Conservation (phyloP, 2,329 filamentous ascomycete genomes). For the Exophiala mesophila region DNA sequence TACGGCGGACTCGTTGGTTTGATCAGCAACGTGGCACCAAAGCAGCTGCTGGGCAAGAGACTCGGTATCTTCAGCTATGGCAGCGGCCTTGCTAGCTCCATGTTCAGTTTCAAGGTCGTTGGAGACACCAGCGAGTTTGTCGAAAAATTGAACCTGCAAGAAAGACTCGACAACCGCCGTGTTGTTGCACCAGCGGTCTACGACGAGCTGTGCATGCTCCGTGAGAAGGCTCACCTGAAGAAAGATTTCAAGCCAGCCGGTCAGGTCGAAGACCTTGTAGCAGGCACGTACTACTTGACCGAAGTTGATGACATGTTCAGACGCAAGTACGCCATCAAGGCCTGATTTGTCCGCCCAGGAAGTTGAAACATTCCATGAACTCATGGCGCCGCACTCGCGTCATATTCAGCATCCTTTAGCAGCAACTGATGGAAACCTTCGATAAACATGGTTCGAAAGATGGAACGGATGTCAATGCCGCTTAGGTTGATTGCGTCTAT, state of each 20-base stretch:
- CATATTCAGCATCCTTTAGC: too few relatives aligned
- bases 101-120: constrained; percentile 62
- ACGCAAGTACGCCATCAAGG: constrained; percentile 71
- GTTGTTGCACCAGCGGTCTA: constrained; percentile 67
- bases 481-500: too few relatives aligned
- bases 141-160: constrained; percentile 65
- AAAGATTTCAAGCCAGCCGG: constrained; percentile 71
- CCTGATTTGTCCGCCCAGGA: constrained; percentile 48
- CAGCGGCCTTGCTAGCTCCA: constrained; percentile 69
- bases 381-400: too few relatives aligned
- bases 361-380: too few relatives aligned
- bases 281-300: constrained; percentile 72
- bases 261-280: constrained; percentile 58
- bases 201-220: constrained; percentile 73
- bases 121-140: constrained; percentile 65
- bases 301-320: constrained; percentile 83
- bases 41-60: constrained; percentile 64
- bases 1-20: constrained; percentile 56
- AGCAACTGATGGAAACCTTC: too few relatives aligned
- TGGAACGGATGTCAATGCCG: too few relatives aligned
- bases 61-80: constrained; percentile 75
- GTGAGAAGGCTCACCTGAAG: constrained; percentile 77
- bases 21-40: constrained; percentile 59
- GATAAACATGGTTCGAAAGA: too few relatives aligned
- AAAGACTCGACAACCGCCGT: constrained; percentile 61